Evolutionary conservation across 805 yeast species (phyloP).

Genomic region (Hagleromyces aurorensis): DNA sequence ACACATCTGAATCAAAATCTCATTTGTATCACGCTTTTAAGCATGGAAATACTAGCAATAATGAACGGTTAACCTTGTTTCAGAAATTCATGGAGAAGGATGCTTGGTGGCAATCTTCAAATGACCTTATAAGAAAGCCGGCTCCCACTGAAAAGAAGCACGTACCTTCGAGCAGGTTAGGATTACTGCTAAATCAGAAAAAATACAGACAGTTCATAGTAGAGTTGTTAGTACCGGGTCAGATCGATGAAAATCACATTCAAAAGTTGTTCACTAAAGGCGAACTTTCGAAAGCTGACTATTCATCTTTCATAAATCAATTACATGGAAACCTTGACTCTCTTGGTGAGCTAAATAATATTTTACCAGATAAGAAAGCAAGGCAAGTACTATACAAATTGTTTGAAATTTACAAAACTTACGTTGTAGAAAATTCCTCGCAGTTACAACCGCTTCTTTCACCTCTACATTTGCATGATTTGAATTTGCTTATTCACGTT

Average conservation of each 20-base stretch:
- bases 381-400: conserved; percentile 11
- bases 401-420: conserved; percentile 9
- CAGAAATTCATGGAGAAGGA: too few relatives aligned
- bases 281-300: conserved; percentile 6
- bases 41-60: too few relatives aligned
- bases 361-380: conserved; percentile 10
- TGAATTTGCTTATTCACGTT: conserved; percentile 11
- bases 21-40: too few relatives aligned
- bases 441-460: conserved; percentile 5
- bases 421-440: conserved; percentile 2
- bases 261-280: conserved; percentile 6
- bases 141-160: too few relatives aligned
- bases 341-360: conserved; percentile 6
- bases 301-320: conserved; percentile 11
- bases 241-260: conserved; percentile 5
- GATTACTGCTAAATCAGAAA: conserved; percentile 1
- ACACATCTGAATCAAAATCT: too few relatives aligned
- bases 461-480: conserved; percentile 13
- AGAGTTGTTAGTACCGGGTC: conserved; percentile 9
- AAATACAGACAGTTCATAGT: conserved; percentile 8
- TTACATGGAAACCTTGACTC: conserved; percentile 5
- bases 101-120: too few relatives aligned
- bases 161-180: too few relatives aligned
- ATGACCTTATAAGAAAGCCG: too few relatives aligned
- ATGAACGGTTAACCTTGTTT: too few relatives aligned